Base-by-base conservation (phyloP, 2,329 filamentous ascomycete genomes). In the Meredithiella fracta region DNA sequence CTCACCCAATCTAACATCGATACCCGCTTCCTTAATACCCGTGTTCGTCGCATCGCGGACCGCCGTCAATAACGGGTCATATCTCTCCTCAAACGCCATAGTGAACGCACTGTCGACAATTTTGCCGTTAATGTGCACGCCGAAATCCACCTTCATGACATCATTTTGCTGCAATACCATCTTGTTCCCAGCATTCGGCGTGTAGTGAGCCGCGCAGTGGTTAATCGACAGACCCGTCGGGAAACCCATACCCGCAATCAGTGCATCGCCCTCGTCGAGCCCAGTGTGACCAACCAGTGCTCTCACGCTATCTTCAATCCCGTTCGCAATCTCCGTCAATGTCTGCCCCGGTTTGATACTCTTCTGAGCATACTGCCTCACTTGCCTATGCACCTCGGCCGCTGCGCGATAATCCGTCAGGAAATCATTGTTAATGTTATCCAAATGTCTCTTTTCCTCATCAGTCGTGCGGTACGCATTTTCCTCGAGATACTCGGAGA, bases 51-150 rank as follows among this genome's bases (percentile, higher is more conserved):
- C 84, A 57, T 79, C 85, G 68, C 80, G 80, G 58, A 89, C 85
- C 2, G 85, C 82, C 47, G 77, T 73, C 37, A 91, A 76, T 26
- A 91, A 73, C 64, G 83, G 83, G 67, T 90, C 83, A 67, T 87
- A 90, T 61, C 76, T 77, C 23, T 77, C 79, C 63, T 90, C 82
- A 64, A 86, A 90, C 0, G 84, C 75, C 68, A 90, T 73, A 8
- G 86, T 90, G 65, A 89, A 91, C 4, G 86, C 86, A 61, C 80
- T 85, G 70, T 91, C 85, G 58, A 90, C 84, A 64, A 90, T 91
- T 61, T 80, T 76, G 3, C 86, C 86, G 64, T 85, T 86, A 63
- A 90, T 76, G 65, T 91, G 86, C 29, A 90, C 85, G 51, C 86
- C 85, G 63, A 89, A 86, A 64, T 91, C 85, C 6, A 90, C 81